A percentile compares a stretch with the other conserved stretches of the same genome.
phyloP scores from a whole-genome alignment of 306 rosid genomes.

The Albizia julibrissin region DNA sequence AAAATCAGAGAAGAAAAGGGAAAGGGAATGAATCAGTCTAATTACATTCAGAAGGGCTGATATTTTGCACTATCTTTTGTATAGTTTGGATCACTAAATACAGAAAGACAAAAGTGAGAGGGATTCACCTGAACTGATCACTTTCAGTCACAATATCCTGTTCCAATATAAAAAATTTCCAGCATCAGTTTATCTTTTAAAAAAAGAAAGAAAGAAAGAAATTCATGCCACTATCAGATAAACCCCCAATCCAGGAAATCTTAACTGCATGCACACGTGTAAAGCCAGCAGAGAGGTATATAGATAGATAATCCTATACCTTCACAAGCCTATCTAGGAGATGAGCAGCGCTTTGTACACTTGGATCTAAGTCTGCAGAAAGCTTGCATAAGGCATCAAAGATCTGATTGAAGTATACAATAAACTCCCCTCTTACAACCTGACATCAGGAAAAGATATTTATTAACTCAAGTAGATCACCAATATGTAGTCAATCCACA shows the following conservation, averaged over 20 bases:
- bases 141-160: slow-evolving; percentile 99
- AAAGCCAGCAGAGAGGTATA: slow-evolving; percentile 9
- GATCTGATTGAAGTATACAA: slow-evolving; percentile 91
- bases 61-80: slow-evolving; percentile 16
- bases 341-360: slow-evolving; percentile 98
- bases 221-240: slow-evolving; percentile 29
- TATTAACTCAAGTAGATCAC: slow-evolving; percentile 39
- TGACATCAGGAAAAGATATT: slow-evolving; percentile 40
- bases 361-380: slow-evolving; percentile 91
- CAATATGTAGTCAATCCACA: not conserved
- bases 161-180: slow-evolving; percentile 43
- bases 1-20: slow-evolving; percentile 33
- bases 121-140: slow-evolving; percentile 87
- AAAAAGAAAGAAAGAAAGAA: too few relatives aligned
- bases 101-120: slow-evolving; percentile 25
- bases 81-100: slow-evolving; percentile 24
- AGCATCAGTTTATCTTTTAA: slow-evolving; percentile 8
- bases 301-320: slow-evolving; percentile 47
- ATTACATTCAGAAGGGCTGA: slow-evolving; percentile 30
- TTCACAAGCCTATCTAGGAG: slow-evolving; percentile 97
- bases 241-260: slow-evolving; percentile 5
- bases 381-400: slow-evolving; percentile 99
- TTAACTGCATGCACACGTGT: not conserved
- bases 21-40: slow-evolving; percentile 26
- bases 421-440: slow-evolving; percentile 99